Evolutionary conservation across 345 rosid species (phyloP).

Genomic region (Kernera saxatilis): DNA sequence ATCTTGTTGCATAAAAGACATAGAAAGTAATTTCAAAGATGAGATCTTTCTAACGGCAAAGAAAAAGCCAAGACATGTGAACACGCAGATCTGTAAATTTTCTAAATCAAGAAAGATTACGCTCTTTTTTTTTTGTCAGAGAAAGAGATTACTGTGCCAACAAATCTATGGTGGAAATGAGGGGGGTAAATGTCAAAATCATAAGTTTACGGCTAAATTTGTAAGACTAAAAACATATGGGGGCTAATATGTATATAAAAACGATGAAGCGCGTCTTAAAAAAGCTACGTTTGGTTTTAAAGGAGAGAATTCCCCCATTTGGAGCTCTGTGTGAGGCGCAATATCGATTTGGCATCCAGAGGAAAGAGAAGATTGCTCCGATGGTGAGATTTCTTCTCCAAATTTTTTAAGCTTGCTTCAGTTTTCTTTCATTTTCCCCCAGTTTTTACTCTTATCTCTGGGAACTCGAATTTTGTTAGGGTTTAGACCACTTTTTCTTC

Average conservation of each 20-base stretch:
- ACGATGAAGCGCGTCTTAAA: conserved; percentile 17
- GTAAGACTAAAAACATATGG: not conserved
- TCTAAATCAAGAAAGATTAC: too few species aligned
- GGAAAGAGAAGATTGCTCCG: conserved; percentile 6
- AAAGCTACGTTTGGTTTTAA: conserved; percentile 12
- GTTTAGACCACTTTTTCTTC: not conserved
- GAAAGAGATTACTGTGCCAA: too few species aligned
- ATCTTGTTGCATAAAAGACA: not conserved
- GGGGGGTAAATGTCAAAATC: not conserved
- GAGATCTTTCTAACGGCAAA: not conserved
- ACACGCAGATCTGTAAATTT: not conserved
- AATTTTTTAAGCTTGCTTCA: not conserved
- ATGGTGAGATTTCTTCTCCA: conserved; percentile 20
- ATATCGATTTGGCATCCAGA: not conserved
- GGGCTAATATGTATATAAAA: conserved; percentile 10
- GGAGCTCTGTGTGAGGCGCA: not conserved
- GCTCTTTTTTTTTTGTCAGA: too few species aligned
- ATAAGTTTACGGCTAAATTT: not conserved
- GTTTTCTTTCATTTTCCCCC: not conserved
- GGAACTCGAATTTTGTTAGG: not conserved
- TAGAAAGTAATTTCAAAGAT: not conserved
- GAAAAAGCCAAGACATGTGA: too few species aligned
- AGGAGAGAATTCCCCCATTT: not conserved
- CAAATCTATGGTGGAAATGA: not conserved
- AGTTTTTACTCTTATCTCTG: not conserved